A percentile compares a stretch with the other conserved stretches of the same genome.
phyloP scores from a whole-genome alignment of 1,284 basidiomycete species.

The Heterobasidion occidentale region DNA sequence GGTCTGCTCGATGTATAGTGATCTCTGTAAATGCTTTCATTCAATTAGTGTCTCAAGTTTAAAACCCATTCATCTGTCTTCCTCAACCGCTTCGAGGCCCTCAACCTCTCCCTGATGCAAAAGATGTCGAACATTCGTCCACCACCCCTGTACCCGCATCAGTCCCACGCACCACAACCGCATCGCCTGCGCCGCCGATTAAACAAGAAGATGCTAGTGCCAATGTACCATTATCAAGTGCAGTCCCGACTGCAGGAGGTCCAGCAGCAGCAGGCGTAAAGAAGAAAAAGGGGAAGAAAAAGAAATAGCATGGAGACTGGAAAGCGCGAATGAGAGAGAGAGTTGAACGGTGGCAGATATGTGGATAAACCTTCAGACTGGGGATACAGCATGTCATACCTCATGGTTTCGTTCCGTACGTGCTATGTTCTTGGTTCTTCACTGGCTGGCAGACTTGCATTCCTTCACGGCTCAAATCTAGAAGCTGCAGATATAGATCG shows the following conservation, averaged over 20 bases:
- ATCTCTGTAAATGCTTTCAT: not conserved
- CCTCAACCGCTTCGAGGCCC: constrained; percentile 88
- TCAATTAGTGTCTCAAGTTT: constrained; percentile 82
- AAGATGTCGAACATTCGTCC: constrained; percentile 67
- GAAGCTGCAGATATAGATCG: too few species aligned
- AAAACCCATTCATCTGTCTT: constrained; percentile 90
- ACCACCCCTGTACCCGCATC: constrained; percentile 15
- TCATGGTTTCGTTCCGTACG: too few species aligned
- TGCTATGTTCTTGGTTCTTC: too few species aligned
- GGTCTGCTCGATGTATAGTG: not conserved
- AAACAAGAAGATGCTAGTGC: constrained; percentile 10
- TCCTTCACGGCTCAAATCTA: too few species aligned
- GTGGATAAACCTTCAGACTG: too few species aligned
- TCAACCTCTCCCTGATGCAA: constrained; percentile 77
- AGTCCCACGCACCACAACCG: constrained; percentile 6
- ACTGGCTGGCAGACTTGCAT: too few species aligned
- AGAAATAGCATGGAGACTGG: not conserved
- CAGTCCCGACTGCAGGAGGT: not conserved
- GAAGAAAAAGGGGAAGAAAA: constrained; percentile 10
- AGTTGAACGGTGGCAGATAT: too few species aligned
- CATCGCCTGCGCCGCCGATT: constrained; percentile 13
- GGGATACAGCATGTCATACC: too few species aligned
- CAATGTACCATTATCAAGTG: constrained; percentile 11
- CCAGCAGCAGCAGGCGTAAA: constrained; percentile 8
- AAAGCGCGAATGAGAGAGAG: too few species aligned